Evolutionary conservation across 202 grass and related monocot genomes (phyloP).

Genomic region (Carex arenaria): DNA sequence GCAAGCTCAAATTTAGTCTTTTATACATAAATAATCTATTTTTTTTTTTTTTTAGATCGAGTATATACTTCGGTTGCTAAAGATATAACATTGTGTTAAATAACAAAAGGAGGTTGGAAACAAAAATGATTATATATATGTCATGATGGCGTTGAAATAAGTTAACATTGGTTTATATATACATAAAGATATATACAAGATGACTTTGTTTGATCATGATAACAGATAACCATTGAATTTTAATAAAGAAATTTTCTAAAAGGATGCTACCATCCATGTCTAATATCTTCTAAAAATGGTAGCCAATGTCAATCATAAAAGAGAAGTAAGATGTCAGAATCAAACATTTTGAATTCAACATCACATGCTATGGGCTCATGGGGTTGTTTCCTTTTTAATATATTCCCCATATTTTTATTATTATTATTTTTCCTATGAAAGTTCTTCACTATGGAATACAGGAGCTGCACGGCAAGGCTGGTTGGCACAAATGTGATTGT

Average conservation of each 20-base stretch:
- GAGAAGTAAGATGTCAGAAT: conserved; percentile 16
- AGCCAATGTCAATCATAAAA: conserved; percentile 20
- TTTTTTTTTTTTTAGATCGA: neutral
- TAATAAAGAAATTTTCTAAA: neutral
- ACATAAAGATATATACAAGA: no score
- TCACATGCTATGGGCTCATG: neutral
- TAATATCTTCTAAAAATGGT: conserved; percentile 3
- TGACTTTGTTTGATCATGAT: neutral
- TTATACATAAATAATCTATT: neutral
- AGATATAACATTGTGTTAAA: neutral
- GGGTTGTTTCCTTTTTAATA: neutral
- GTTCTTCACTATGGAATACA: conserved; percentile 14
- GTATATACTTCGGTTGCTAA: neutral
- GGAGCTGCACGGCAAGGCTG: conserved; percentile 18
- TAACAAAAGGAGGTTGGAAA: neutral
- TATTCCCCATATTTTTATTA: neutral
- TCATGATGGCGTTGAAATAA: neutral
- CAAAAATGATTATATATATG: neutral
- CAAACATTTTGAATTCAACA: conserved; percentile 9
- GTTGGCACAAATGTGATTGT: conserved; percentile 27
- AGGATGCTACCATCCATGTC: neutral
- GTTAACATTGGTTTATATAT: no score
- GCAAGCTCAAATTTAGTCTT: neutral
- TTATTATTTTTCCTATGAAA: neutral
- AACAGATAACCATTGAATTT: neutral